Conservation (phyloP, 352 stramenopile species). For the Halophytophthora polymorphica region DNA sequence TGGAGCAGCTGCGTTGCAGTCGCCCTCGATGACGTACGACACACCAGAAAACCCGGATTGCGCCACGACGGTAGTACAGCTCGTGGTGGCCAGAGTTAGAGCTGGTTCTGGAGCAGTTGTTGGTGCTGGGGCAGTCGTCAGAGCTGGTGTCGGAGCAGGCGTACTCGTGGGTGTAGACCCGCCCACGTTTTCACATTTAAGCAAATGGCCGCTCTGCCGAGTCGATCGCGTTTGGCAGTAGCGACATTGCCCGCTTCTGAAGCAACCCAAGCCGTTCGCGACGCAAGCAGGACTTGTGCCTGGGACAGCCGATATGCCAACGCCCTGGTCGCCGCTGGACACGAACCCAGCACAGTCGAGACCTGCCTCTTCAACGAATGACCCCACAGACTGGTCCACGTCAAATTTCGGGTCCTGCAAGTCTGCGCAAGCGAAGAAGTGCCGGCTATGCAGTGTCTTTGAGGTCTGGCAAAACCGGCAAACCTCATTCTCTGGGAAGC, state of each 20-base stretch:
- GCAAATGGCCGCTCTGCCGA: constrained; percentile 17
- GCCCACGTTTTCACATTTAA: constrained; percentile 7
- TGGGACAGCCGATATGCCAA: constrained; percentile 26
- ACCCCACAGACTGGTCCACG: too few species aligned
- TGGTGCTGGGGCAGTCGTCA: constrained; percentile 1
- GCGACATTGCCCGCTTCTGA: constrained; percentile 23
- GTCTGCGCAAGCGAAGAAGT: too few species aligned
- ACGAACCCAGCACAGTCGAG: constrained; percentile 12
- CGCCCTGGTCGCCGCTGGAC: constrained; percentile 15
- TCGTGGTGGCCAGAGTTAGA: background rate
- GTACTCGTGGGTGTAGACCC: background rate
- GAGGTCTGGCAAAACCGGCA: too few species aligned
- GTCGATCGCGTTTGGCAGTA: constrained; percentile 26
- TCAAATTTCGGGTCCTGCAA: too few species aligned
- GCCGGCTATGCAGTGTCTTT: too few species aligned
- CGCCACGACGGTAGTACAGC: constrained; percentile 16
- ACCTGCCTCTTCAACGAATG: background rate
- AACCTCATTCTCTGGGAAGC: too few species aligned
- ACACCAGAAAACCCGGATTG: constrained; percentile 22
- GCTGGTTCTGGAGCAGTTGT: too few species aligned
- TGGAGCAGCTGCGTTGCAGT: constrained; percentile 19
- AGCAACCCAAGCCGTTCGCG: constrained; percentile 26
- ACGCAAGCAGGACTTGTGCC: constrained; percentile 23
- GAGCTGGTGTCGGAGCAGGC: background rate
- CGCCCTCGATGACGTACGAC: constrained; percentile 30